Evolutionary conservation across 768 basidiomycete species (phyloP).

Genomic region (Tulasnella calospora): DNA sequence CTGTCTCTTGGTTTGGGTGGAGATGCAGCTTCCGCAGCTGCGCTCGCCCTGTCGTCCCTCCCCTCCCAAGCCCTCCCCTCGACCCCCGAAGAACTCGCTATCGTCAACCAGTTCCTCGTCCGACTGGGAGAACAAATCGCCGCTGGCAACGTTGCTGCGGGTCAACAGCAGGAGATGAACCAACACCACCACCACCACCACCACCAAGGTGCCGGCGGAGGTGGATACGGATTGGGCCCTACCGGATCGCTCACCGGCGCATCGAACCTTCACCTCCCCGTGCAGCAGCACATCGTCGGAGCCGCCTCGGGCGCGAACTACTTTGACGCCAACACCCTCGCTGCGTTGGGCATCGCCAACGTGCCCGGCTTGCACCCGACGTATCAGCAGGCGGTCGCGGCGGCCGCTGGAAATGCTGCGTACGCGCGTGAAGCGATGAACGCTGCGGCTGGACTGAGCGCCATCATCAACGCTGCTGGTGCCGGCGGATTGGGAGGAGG

Average conservation of each 20-base stretch:
- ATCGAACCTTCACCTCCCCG: neutral
- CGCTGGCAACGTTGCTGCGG: constrained; percentile 6
- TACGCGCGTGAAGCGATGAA: neutral
- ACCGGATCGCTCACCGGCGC: neutral
- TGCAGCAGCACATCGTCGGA: neutral
- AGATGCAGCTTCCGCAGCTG: constrained; percentile 14
- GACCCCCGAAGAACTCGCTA: constrained; percentile 27
- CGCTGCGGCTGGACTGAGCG: neutral
- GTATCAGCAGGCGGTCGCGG: neutral
- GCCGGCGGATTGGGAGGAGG: neutral
- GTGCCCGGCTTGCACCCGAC: constrained; percentile 19
- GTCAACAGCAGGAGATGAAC: neutral
- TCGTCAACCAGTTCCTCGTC: constrained; percentile 29
- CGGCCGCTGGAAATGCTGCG: neutral
- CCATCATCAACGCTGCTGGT: constrained; percentile 7
- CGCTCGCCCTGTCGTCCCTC: constrained; percentile 18
- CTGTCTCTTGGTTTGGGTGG: constrained; percentile 1
- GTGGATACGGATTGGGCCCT: constrained; percentile 5
- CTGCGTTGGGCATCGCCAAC: constrained; percentile 20
- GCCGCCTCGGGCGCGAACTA: neutral
- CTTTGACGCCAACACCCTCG: constrained; percentile 23
- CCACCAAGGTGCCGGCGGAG: neutral
- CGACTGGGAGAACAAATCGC: constrained; percentile 28
- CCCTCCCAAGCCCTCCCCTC: constrained; percentile 24
- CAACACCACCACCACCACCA: neutral